phyloP scores from a whole-genome alignment of 1,284 basidiomycete species.

The Leccinum pallidistipes region DNA sequence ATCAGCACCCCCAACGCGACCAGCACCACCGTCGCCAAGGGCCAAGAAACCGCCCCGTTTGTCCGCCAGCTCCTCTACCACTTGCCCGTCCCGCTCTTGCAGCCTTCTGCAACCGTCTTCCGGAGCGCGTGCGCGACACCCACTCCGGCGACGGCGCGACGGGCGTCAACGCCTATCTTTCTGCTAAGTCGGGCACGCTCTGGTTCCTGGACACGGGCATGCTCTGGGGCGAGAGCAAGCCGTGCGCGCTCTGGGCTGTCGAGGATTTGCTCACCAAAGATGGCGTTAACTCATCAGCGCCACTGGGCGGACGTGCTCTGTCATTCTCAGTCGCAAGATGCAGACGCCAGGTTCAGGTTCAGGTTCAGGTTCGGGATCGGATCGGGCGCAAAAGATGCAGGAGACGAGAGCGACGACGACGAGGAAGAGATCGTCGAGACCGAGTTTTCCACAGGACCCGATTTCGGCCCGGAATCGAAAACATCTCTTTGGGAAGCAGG shows the following conservation, averaged over 20 bases:
- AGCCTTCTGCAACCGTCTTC: slow-evolving; percentile 54
- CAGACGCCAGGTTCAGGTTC: neutral
- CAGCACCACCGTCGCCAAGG: slow-evolving; percentile 44
- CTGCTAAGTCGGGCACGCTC: slow-evolving; percentile 66
- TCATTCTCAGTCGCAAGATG: slow-evolving; percentile 48
- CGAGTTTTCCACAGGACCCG: slow-evolving; percentile 62
- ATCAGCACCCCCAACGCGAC: slow-evolving; percentile 20
- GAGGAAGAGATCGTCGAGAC: slow-evolving; percentile 49
- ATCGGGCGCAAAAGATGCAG: neutral
- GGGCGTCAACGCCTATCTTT: slow-evolving; percentile 65
- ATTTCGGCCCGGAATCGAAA: slow-evolving; percentile 55
- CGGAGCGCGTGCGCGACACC: slow-evolving; percentile 47
- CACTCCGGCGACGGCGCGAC: slow-evolving; percentile 46
- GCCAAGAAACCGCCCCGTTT: slow-evolving; percentile 46
- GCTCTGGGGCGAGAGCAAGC: slow-evolving; percentile 69
- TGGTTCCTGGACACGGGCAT: slow-evolving; percentile 65
- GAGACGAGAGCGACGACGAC: neutral
- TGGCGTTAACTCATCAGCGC: slow-evolving; percentile 64
- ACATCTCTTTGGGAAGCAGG: slow-evolving; percentile 53
- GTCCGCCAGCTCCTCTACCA: slow-evolving; percentile 55
- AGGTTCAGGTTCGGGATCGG: neutral
- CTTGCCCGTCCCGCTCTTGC: slow-evolving; percentile 45
- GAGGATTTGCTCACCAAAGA: slow-evolving; percentile 53
- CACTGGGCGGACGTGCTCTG: slow-evolving; percentile 65
- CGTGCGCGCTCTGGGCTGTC: slow-evolving; percentile 74